Conservation (phyloP, 495 filamentous ascomycete genomes). For the Glutinoglossum americanum region DNA sequence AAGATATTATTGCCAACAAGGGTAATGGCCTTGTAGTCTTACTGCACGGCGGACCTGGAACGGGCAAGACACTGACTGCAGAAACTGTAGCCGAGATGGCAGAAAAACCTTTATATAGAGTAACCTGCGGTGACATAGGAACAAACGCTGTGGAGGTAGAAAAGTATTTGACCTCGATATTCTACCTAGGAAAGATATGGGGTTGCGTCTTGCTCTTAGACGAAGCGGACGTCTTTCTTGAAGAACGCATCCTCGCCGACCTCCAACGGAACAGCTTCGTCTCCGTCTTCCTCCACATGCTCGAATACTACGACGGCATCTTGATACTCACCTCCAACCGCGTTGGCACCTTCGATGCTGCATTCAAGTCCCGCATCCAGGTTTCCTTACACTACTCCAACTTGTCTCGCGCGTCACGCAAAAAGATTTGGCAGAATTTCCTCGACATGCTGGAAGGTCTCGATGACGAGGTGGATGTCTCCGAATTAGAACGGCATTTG, state of each 20-base stretch:
- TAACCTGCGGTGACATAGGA: background rate
- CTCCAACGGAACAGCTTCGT: background rate
- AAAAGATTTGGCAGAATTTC: background rate
- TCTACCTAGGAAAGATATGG: background rate
- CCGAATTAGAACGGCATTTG: too few species aligned
- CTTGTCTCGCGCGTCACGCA: background rate
- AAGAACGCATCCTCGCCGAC: background rate
- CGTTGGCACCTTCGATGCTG: background rate
- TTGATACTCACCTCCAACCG: background rate
- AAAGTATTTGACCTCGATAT: background rate
- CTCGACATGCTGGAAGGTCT: background rate
- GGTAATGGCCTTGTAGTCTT: background rate
- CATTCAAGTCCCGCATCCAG: background rate
- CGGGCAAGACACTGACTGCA: background rate
- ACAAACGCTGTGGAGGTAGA: background rate
- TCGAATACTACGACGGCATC: background rate
- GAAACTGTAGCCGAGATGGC: background rate
- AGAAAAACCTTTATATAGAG: background rate
- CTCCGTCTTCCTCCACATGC: background rate
- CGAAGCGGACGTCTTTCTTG: slow-evolving; percentile 7
- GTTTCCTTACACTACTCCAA: background rate
- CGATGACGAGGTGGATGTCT: background rate
- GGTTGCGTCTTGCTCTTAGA: slow-evolving; percentile 4
- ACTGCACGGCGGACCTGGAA: background rate
- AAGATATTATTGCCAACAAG: background rate